A percentile compares a stretch with the other conserved stretches of the same genome.
These are phyloP conservation scores for Mayamaea pseudoterrestris DNA, from an alignment of 108 stramenopile species.

Conservation along the genomic window DNA sequence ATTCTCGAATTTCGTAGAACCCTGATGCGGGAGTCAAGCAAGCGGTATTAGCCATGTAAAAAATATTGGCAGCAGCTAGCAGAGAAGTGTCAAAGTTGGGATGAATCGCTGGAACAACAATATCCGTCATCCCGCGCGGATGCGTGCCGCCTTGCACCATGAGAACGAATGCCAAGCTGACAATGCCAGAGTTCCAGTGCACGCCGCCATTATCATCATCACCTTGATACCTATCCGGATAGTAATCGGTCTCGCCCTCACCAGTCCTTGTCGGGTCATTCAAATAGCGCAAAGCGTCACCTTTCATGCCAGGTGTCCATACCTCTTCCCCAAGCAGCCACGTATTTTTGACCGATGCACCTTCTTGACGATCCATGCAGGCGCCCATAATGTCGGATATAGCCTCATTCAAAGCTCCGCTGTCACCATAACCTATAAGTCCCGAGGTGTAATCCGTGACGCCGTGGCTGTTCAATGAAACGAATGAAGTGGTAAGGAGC, in stretches of 20 bases:
- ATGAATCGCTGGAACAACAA: slow-evolving; percentile 1
- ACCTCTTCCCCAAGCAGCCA: slow-evolving; percentile 1
- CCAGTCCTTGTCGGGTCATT: neutral
- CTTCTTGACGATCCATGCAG: neutral
- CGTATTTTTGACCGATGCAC: neutral
- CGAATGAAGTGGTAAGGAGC: neutral
- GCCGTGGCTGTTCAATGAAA: neutral
- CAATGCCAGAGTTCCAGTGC: slow-evolving; percentile 16
- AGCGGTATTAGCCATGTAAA: no score
- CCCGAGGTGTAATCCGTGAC: no score
- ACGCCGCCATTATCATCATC: slow-evolving; percentile 10
- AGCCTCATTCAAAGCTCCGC: neutral
- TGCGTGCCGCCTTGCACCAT: slow-evolving; percentile 8
- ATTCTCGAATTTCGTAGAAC: no score
- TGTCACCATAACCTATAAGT: no score
- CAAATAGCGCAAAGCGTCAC: neutral
- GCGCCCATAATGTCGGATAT: neutral
- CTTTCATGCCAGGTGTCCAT: neutral
- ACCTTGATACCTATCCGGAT: slow-evolving; percentile 8
- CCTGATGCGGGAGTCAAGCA: no score
- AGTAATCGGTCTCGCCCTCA: slow-evolving; percentile 6
- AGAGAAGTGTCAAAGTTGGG: neutral
- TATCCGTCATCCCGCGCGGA: slow-evolving; percentile 5
- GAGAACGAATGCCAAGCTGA: slow-evolving; percentile 10
- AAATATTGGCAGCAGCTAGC: no score